Percentiles rank a stretch among this genome's conserved stretches.
Evolutionary conservation across 106 monocot genomes (phyloP).

Genomic region (Platanthera guangdongensis): DNA sequence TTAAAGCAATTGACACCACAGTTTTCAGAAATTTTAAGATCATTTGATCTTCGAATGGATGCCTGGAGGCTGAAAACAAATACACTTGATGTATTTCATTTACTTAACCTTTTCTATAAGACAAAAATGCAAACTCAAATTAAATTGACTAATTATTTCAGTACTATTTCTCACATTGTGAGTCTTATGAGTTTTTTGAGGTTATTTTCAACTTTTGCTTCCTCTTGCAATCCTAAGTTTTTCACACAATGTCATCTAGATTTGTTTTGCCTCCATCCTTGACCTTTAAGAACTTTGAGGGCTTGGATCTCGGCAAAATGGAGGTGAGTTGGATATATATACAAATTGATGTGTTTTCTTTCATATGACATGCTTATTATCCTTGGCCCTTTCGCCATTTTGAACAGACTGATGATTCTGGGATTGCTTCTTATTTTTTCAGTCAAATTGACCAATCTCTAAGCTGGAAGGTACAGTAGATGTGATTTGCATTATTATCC

Average conservation of each 20-base stretch:
- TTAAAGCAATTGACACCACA: no score
- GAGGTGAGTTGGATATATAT: conserved; percentile 24
- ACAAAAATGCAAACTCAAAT: no score
- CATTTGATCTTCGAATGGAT: no score
- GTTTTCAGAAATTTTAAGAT: no score
- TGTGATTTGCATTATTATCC: background rate
- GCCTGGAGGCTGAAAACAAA: no score
- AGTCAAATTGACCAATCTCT: conserved; percentile 52
- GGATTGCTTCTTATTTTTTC: conserved; percentile 48
- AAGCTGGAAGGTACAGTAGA: conserved; percentile 53
- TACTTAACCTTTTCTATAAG: no score
- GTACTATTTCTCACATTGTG: no score
- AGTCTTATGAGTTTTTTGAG: background rate
- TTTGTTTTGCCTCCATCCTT: conserved; percentile 49
- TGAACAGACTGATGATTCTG: conserved; percentile 52
- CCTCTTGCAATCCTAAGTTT: background rate
- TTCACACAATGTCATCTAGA: conserved; percentile 15
- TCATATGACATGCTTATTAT: background rate
- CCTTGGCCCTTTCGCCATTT: background rate
- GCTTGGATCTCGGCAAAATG: conserved; percentile 41
- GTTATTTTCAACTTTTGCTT: background rate
- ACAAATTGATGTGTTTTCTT: background rate
- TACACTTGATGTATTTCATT: no score
- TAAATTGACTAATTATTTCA: no score
- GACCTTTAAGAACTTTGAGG: conserved; percentile 61